These are phyloP conservation scores for Fusarium sp. DNA, from an alignment of 2,329 filamentous ascomycete species.

Conservation along the genomic window DNA sequence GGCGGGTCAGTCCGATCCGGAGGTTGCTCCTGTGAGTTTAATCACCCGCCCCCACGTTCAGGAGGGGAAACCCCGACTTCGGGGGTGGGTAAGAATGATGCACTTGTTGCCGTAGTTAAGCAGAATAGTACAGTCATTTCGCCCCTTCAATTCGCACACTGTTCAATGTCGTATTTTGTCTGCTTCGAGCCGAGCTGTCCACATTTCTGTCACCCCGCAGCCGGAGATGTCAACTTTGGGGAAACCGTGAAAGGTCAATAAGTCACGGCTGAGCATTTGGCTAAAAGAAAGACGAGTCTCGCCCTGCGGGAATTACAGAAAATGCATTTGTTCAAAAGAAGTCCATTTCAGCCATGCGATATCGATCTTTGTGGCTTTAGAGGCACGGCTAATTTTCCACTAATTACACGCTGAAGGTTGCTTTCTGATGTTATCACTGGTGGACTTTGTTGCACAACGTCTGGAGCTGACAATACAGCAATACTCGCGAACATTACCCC, in stretches of 20 bases:
- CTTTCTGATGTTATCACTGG: not conserved
- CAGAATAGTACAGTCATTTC: not conserved
- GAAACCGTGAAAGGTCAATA: constrained; percentile 15
- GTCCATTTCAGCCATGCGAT: not conserved
- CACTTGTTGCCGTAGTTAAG: not conserved
- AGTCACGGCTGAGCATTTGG: constrained; percentile 7
- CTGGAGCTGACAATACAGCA: not conserved
- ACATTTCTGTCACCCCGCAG: not conserved
- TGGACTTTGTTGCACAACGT: not conserved
- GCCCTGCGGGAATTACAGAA: constrained; percentile 15
- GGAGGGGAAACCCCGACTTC: constrained; percentile 20
- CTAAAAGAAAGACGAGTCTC: not conserved
- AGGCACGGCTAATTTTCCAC: constrained; percentile 16
- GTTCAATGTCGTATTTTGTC: not conserved
- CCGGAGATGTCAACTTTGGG: constrained; percentile 20
- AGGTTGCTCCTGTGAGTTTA: constrained; percentile 3
- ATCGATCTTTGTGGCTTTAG: not conserved
- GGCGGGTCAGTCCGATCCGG: not conserved
- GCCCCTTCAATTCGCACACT: fast-evolving
- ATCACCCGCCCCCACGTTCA: constrained; percentile 22
- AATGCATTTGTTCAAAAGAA: constrained; percentile 5
- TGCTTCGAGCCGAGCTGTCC: not conserved
- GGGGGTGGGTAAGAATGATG: not conserved
- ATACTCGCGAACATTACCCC: not conserved
- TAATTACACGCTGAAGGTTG: not conserved